Percentiles rank a stretch among this genome's conserved stretches.
Evolutionary conservation across 768 basidiomycete genomes (phyloP).

Genomic region (Harrya chromipes): DNA sequence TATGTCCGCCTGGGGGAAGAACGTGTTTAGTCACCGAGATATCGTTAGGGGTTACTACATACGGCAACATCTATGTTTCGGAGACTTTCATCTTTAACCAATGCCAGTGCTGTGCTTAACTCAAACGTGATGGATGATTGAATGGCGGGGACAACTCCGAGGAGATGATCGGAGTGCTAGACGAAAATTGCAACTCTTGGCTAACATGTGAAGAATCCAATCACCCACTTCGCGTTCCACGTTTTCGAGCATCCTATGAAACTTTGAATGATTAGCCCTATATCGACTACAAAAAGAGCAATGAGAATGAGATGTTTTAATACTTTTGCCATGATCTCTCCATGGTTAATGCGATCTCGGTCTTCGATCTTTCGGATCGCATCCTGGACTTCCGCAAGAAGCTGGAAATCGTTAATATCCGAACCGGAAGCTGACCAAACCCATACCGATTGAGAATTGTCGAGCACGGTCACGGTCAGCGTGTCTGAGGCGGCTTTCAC

Average conservation of each 20-base stretch:
- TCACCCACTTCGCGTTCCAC: conserved; percentile 23
- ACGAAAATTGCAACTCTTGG: background rate
- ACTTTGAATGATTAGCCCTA: conserved; percentile 20
- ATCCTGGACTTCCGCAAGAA: conserved; percentile 20
- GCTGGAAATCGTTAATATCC: conserved; percentile 17
- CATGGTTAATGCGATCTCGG: conserved; percentile 17
- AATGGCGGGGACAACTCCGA: conserved; percentile 20
- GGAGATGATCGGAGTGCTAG: conserved; percentile 30
- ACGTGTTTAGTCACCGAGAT: conserved; percentile 5
- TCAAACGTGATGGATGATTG: conserved; percentile 25
- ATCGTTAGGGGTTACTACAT: conserved; percentile 7
- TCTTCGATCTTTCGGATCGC: conserved; percentile 21
- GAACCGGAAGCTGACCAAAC: background rate
- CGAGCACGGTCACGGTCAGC: conserved; percentile 8
- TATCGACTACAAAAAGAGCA: background rate
- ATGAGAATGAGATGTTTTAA: background rate
- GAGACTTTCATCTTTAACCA: conserved; percentile 29
- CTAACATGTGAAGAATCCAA: background rate
- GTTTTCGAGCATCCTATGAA: conserved; percentile 24
- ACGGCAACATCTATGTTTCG: conserved; percentile 27
- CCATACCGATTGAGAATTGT: conserved; percentile 23
- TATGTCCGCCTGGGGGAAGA: conserved; percentile 26
- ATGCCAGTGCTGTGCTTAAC: conserved; percentile 19
- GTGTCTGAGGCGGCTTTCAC: conserved; percentile 24
- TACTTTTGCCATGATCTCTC: conserved; percentile 25